Percentiles rank a stretch among this genome's conserved stretches.
Evolutionary conservation across 2,329 filamentous ascomycete species (phyloP).

Genomic region (Botrytis hyacinthi): DNA sequence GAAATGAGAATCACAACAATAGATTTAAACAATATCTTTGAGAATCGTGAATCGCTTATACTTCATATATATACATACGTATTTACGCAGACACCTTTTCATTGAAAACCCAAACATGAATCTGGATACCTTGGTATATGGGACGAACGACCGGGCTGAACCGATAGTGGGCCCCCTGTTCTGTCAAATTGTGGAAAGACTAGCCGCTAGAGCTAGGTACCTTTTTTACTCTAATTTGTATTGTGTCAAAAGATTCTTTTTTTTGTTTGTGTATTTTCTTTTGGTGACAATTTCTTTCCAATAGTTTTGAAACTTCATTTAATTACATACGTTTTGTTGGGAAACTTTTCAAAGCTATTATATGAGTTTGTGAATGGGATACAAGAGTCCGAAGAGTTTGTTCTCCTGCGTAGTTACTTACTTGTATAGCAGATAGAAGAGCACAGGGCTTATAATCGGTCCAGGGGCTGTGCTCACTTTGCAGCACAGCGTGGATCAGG

Average conservation of each 20-base stretch:
- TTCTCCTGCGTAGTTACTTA: background rate
- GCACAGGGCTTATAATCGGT: background rate
- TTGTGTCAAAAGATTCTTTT: background rate
- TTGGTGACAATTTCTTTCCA: background rate
- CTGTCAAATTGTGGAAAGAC: background rate
- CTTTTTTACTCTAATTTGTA: background rate
- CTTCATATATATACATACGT: too few relatives aligned
- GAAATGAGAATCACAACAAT: background rate
- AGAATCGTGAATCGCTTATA: background rate
- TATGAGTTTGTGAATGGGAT: background rate
- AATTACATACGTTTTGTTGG: background rate
- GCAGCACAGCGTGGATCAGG: background rate
- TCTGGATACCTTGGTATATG: background rate
- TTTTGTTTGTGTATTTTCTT: background rate
- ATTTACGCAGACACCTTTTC: background rate
- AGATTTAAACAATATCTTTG: background rate
- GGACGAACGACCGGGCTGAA: background rate
- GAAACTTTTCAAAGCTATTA: background rate
- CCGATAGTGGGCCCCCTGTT: background rate
- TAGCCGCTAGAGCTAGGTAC: background rate
- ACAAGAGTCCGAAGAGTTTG: background rate
- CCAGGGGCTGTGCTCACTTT: slow-evolving; percentile 1
- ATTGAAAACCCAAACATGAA: background rate
- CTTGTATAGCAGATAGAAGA: background rate
- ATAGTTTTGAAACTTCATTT: background rate